These are phyloP conservation scores for Rhynchospora pubera DNA, from an alignment of 176 grass and related monocot species.

Conservation along the genomic window DNA sequence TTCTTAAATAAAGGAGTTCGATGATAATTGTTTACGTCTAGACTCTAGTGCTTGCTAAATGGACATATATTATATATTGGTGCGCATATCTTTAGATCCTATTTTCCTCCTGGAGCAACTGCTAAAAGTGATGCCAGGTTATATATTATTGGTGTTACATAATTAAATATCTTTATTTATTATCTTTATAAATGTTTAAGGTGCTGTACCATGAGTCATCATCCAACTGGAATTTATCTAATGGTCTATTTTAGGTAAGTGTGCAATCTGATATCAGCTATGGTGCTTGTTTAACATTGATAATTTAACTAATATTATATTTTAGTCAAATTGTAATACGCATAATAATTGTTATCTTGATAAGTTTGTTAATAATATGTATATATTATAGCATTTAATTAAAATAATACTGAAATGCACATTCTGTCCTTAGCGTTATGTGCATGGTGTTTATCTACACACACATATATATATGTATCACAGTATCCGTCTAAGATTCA, in stretches of 20 bases:
- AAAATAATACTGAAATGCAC: too few species aligned
- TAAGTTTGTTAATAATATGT: background rate
- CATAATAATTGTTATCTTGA: background rate
- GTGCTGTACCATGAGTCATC: background rate
- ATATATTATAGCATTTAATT: too few species aligned
- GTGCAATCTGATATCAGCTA: background rate
- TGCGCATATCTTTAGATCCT: background rate
- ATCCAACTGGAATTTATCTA: background rate
- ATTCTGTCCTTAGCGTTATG: background rate
- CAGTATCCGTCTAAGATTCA: background rate
- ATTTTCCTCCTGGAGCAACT: background rate
- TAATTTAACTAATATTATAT: background rate
- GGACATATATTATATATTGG: background rate
- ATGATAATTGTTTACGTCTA: background rate
- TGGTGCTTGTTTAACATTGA: background rate
- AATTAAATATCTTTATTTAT: background rate
- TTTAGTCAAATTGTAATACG: background rate
- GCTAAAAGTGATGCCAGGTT: background rate
- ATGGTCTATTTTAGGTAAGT: background rate
- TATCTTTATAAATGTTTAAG: background rate
- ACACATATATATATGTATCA: background rate
- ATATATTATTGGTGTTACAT: background rate
- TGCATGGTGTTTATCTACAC: background rate
- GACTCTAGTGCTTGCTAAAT: slow-evolving; percentile 2
- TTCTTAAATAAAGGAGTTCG: background rate